Conservation (phyloP, 2,329 filamentous ascomycete genomes). For the Raffaelea ambrosiae region DNA sequence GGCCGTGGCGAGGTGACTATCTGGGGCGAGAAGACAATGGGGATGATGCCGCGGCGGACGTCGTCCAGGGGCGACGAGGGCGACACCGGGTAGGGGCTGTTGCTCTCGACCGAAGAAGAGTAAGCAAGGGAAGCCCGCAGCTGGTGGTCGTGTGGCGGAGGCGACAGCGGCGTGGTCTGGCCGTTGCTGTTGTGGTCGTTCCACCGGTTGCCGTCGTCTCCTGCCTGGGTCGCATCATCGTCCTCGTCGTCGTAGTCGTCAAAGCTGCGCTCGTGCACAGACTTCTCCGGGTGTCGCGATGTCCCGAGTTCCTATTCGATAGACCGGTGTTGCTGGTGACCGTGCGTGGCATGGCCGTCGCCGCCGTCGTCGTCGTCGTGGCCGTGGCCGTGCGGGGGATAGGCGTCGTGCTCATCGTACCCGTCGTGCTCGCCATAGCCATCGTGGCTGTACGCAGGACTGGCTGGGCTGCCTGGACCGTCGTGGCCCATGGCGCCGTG, state of each 20-base stretch:
- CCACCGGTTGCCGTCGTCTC: not conserved
- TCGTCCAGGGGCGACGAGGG: not conserved
- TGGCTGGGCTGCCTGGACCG: too few species aligned
- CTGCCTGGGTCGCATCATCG: not conserved
- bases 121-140: not conserved
- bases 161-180: constrained; percentile 9
- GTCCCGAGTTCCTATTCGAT: constrained; percentile 13
- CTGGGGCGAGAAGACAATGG: constrained; percentile 9
- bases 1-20: not conserved
- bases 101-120: not conserved
- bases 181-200: constrained; percentile 1
- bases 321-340: not conserved
- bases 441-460: too few species aligned
- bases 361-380: not conserved
- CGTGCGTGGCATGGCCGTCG: not conserved
- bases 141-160: constrained; percentile 10
- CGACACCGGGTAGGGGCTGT: not conserved
- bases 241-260: not conserved
- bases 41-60: constrained; percentile 7
- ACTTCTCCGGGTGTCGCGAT: constrained; percentile 7
- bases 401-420: too few species aligned
- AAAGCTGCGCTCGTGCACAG: too few species aligned
- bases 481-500: too few species aligned
- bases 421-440: too few species aligned
- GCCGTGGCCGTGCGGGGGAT: too few species aligned